These are phyloP conservation scores for Posidonia oceanica DNA, from an alignment of 116 monocot species.

Conservation along the genomic window DNA sequence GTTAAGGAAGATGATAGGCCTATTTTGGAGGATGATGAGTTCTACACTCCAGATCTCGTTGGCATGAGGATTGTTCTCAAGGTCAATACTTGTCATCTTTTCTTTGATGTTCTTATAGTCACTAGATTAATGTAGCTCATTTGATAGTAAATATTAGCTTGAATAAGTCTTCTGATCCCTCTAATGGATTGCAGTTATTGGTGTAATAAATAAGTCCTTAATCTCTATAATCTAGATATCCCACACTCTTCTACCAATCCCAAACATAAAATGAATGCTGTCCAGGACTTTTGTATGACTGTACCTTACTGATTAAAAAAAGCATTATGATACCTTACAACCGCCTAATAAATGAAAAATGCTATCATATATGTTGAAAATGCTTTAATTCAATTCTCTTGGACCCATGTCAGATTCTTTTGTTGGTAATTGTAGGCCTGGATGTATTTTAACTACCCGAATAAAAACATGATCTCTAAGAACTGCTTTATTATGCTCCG, in stretches of 20 bases:
- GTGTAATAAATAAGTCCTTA: too few relatives aligned
- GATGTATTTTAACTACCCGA: too few relatives aligned
- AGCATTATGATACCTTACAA: too few relatives aligned
- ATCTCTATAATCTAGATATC: too few relatives aligned
- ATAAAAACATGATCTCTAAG: too few relatives aligned
- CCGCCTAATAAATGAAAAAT: too few relatives aligned
- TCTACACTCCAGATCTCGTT: conserved; percentile 81
- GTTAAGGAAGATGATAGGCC: conserved; percentile 59
- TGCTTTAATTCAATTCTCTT: neutral
- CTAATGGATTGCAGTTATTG: neutral
- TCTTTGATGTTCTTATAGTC: neutral
- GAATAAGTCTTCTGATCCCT: neutral
- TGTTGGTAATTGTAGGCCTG: neutral
- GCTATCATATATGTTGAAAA: neutral
- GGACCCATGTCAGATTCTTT: neutral
- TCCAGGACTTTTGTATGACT: too few relatives aligned
- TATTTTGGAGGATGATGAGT: conserved; percentile 73
- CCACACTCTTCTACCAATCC: too few relatives aligned
- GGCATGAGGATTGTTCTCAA: conserved; percentile 85
- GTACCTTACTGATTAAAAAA: too few relatives aligned
- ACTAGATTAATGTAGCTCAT: neutral
- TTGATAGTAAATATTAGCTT: neutral
- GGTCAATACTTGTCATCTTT: conserved; percentile 22
- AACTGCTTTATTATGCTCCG: neutral
- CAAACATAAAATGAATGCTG: too few relatives aligned